Percentiles rank a stretch among this genome's conserved stretches.
Conservation (phyloP, 1,284 basidiomycete species). For the Exsudoporus floridanus region DNA sequence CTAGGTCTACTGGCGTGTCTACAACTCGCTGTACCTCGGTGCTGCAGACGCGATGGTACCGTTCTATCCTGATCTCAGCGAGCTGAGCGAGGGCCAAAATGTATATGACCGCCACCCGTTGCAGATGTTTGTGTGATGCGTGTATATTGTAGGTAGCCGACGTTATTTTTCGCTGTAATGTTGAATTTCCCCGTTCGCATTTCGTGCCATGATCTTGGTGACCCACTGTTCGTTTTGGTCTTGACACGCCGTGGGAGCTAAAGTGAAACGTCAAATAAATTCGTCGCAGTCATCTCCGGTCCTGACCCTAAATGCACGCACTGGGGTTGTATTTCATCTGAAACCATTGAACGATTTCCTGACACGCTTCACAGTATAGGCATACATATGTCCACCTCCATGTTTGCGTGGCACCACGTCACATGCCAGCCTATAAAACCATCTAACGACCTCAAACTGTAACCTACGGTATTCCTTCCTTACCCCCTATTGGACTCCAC, state of each 20-base stretch:
- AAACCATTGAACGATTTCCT: too few species aligned
- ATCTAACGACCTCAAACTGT: too few species aligned
- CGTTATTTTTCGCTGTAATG: conserved; percentile 13
- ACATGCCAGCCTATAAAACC: too few species aligned
- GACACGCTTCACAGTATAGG: too few species aligned
- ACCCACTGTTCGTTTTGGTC: neutral
- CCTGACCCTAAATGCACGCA: too few species aligned
- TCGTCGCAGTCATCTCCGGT: too few species aligned
- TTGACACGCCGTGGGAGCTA: too few species aligned
- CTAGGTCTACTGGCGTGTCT: conserved; percentile 84
- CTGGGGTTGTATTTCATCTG: too few species aligned
- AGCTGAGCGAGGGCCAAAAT: conserved; percentile 86
- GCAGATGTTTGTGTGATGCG: conserved; percentile 70
- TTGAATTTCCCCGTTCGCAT: neutral
- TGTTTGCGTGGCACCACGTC: too few species aligned
- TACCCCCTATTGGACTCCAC: too few species aligned
- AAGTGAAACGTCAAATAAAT: neutral
- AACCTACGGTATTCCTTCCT: too few species aligned
- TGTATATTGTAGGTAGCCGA: conserved; percentile 4
- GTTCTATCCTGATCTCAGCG: conserved; percentile 89
- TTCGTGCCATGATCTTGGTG: neutral
- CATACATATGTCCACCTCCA: too few species aligned
- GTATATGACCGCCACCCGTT: conserved; percentile 84
- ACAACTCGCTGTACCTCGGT: conserved; percentile 89
- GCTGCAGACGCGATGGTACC: conserved; percentile 89